Percentiles rank a stretch among this genome's conserved stretches.
phyloP scores from a whole-genome alignment of 2,329 filamentous ascomycete species.

The Ophiostoma australiae region DNA sequence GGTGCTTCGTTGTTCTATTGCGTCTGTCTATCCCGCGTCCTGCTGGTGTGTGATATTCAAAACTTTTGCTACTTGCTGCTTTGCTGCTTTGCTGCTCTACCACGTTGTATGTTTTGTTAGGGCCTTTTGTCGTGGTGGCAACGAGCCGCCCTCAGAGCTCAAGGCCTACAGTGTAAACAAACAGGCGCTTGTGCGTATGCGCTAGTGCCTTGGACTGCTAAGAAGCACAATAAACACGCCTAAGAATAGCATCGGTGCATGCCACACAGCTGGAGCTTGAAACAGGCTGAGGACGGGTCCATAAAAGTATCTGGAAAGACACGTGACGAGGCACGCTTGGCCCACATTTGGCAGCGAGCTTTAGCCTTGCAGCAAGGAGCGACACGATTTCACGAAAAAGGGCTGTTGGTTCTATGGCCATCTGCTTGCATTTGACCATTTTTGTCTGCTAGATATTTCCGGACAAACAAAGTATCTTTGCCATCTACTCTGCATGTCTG shows the following conservation, averaged over 20 bases:
- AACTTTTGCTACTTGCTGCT: not conserved
- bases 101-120: not conserved
- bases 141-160: conserved; percentile 26
- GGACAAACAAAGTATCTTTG: not conserved
- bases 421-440: not conserved
- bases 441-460: not conserved
- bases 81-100: not conserved
- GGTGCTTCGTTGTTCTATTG: not conserved
- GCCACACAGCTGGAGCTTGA: not conserved
- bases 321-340: not conserved
- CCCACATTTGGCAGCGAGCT: not conserved
- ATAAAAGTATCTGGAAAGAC: not conserved
- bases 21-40: not conserved
- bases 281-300: not conserved
- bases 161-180: conserved; percentile 30
- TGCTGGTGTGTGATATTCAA: not conserved
- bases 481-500: not conserved
- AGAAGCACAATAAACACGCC: not conserved
- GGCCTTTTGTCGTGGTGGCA: conserved; percentile 32
- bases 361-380: conserved; percentile 16
- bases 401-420: not conserved
- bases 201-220: conserved; percentile 21
- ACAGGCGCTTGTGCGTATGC: conserved; percentile 10
- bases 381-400: conserved; percentile 19
- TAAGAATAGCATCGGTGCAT: not conserved